Conservation (phyloP, 306 rosid species). For the peach (Prunus persica) region Prunus_persica_NCBIv2 NC_034009.1:32907501-32908000, state of each 20-base stretch:
- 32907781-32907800: background rate
- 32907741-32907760: background rate
- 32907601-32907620: conserved; percentile 73
- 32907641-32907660: conserved; percentile 46
- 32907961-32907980: background rate
- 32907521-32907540: conserved; percentile 24
- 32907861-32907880: conserved; percentile 80
- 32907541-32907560: conserved; percentile 38
- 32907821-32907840: background rate
- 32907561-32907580: conserved; percentile 39
- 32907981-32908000: background rate
- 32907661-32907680: background rate
- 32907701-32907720: background rate
- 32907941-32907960: background rate
- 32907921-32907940: background rate
- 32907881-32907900: conserved; percentile 75
- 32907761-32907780: too few species aligned
- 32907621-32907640: conserved; percentile 70
- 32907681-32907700: background rate
- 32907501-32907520: conserved; percentile 18
- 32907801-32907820: too few species aligned
- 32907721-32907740: background rate
- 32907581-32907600: conserved; percentile 42
- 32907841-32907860: conserved; percentile 90
- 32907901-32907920: conserved; percentile 18